Conservation (phyloP, 2,329 filamentous ascomycete genomes). For the Scortechinia acanthostroma region DNA sequence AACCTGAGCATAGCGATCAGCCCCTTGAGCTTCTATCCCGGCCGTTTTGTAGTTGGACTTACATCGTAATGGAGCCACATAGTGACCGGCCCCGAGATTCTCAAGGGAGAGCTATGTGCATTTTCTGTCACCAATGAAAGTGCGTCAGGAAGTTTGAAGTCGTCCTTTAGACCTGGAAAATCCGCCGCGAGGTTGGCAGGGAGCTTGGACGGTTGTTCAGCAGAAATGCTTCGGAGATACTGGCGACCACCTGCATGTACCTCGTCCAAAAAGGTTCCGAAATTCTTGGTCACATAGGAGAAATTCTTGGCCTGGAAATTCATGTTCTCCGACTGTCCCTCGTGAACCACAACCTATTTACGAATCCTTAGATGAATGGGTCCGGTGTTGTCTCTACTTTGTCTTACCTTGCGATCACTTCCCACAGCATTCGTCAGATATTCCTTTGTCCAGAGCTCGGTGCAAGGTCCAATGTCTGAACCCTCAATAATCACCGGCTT, state of each 20-base stretch:
- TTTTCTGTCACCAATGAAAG: slow-evolving; percentile 51
- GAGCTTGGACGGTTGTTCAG: slow-evolving; percentile 56
- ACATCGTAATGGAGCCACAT: slow-evolving; percentile 91
- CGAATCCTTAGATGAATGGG: no score
- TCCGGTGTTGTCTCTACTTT: background rate
- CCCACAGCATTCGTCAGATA: slow-evolving; percentile 63
- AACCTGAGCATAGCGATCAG: slow-evolving; percentile 41
- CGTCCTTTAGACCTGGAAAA: slow-evolving; percentile 61
- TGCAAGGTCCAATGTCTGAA: slow-evolving; percentile 62
- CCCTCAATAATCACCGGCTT: slow-evolving; percentile 61
- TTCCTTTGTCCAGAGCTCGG: slow-evolving; percentile 56
- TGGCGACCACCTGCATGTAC: slow-evolving; percentile 51
- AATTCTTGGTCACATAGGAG: slow-evolving; percentile 60
- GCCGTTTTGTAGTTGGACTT: no score
- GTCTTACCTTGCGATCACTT: slow-evolving; percentile 45
- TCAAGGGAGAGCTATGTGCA: slow-evolving; percentile 70
- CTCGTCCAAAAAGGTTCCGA: slow-evolving; percentile 59
- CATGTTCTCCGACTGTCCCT: slow-evolving; percentile 60
- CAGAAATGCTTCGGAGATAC: slow-evolving; percentile 75
- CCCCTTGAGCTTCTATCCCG: background rate
- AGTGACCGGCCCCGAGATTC: slow-evolving; percentile 72
- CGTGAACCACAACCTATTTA: slow-evolving; percentile 65
- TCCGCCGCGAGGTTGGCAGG: slow-evolving; percentile 67
- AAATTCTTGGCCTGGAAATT: slow-evolving; percentile 83
- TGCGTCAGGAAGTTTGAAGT: slow-evolving; percentile 63